phyloP scores from a whole-genome alignment of 2,329 filamentous ascomycete species.

The Trichoderma sp. region DNA sequence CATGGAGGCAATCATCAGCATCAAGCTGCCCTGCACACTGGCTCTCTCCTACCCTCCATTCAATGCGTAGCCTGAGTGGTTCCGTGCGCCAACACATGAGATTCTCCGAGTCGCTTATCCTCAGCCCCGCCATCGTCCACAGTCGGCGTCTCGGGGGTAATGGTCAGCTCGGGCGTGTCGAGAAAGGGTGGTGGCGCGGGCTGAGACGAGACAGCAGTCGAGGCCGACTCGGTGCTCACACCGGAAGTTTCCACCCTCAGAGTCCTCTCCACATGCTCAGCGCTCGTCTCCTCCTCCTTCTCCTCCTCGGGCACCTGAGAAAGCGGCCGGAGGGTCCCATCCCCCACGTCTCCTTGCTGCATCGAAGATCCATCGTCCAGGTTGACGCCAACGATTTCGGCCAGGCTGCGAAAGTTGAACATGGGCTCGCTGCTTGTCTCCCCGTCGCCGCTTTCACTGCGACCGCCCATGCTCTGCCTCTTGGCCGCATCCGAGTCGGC shows the following conservation, averaged over 20 bases:
- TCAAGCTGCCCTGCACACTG: background rate
- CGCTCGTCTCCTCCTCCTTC: constrained; percentile 40
- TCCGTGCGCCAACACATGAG: constrained; percentile 34
- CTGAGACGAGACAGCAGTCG: constrained; percentile 4
- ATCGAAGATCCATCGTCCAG: constrained; percentile 50
- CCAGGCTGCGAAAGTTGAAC: constrained; percentile 89
- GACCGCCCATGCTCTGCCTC: constrained; percentile 53
- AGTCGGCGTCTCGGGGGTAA: constrained; percentile 56
- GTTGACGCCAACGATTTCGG: constrained; percentile 75
- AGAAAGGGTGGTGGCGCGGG: constrained; percentile 19
- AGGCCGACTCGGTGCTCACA: constrained; percentile 9
- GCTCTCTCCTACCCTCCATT: background rate
- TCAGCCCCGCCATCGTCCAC: constrained; percentile 41
- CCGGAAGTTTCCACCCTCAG: constrained; percentile 12
- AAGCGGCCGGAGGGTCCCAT: constrained; percentile 35
- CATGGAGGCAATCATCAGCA: background rate
- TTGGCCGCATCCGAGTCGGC: constrained; percentile 46
- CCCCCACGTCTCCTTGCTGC: constrained; percentile 36
- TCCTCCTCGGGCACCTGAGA: constrained; percentile 46
- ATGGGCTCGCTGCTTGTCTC: constrained; percentile 69
- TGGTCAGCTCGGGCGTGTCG: constrained; percentile 47
- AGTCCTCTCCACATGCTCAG: constrained; percentile 39
- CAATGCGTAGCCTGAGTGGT: constrained; percentile 8
- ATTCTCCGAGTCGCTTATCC: constrained; percentile 49
- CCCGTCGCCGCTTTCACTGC: constrained; percentile 53